phyloP scores from a whole-genome alignment of 768 basidiomycete species.

The Chalciporus pseudorubinellus region DNA sequence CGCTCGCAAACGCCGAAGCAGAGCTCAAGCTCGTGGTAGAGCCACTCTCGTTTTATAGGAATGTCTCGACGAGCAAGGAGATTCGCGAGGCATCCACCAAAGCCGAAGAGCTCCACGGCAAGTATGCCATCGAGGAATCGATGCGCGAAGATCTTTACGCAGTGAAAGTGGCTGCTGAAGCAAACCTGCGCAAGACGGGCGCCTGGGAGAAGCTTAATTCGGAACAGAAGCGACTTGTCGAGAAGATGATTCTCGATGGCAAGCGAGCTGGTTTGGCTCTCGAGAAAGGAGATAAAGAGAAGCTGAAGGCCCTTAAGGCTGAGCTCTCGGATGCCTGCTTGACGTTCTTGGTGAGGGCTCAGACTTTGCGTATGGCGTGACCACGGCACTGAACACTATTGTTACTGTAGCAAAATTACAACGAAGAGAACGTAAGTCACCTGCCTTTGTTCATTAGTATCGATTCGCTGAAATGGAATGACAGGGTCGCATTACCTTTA shows the following conservation, averaged over 20 bases:
- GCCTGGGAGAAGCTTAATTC: constrained; percentile 57
- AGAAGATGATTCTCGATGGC: constrained; percentile 75
- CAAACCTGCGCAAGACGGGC: constrained; percentile 61
- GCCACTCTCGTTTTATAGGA: constrained; percentile 74
- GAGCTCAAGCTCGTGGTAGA: constrained; percentile 49
- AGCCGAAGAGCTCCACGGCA: constrained; percentile 62
- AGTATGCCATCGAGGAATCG: constrained; percentile 68
- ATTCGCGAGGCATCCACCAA: constrained; percentile 76
- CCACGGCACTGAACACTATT: constrained; percentile 1
- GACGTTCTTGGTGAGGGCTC: constrained; percentile 65
- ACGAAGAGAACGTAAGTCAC: constrained; percentile 69
- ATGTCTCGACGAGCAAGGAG: constrained; percentile 68
- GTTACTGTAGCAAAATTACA: constrained; percentile 93
- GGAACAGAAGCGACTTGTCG: constrained; percentile 74
- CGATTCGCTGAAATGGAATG: neutral
- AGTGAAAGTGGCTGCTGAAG: constrained; percentile 64
- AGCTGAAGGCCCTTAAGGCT: constrained; percentile 65
- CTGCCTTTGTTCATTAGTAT: neutral
- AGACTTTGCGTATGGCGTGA: neutral
- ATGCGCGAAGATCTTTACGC: constrained; percentile 81
- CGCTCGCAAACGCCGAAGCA: constrained; percentile 61
- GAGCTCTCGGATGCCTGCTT: constrained; percentile 69
- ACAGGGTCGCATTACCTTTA: constrained; percentile 63
- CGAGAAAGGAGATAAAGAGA: constrained; percentile 54
- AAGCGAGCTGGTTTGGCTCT: constrained; percentile 74